Conservation (phyloP, 2,329 filamentous ascomycete species). For the Aspergillus amoenus region DNA sequence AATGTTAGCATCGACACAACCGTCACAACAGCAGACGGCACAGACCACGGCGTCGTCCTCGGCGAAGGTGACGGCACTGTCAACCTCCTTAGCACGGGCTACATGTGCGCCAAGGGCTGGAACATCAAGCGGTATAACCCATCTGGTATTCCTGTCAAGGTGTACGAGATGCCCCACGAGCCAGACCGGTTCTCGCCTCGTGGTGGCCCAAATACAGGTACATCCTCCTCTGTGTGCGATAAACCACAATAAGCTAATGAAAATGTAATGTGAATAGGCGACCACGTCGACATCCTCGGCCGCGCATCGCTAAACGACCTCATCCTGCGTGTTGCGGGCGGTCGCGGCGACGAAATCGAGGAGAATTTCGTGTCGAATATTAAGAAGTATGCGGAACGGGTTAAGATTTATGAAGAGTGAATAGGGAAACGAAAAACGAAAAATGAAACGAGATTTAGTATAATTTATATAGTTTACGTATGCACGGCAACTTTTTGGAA, state of each 20-base stretch:
- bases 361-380: conserved; percentile 81
- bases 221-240: conserved; percentile 15
- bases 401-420: conserved; percentile 74
- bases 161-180: conserved; percentile 95
- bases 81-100: conserved; percentile 84
- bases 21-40: conserved; percentile 43
- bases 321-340: conserved; percentile 81
- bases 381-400: conserved; percentile 74
- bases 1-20: conserved; percentile 55
- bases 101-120: conserved; percentile 98
- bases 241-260: not conserved
- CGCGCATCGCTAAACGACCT: conserved; percentile 87
- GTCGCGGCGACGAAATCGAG: conserved; percentile 75
- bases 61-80: conserved; percentile 97
- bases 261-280: conserved; percentile 50
- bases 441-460: conserved; percentile 37
- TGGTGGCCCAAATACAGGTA: conserved; percentile 64
- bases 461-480: not conserved
- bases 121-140: conserved; percentile 92
- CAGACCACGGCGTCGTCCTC: conserved; percentile 89
- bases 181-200: conserved; percentile 88
- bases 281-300: conserved; percentile 95
- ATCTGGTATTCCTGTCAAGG: conserved; percentile 73
- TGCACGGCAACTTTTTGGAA: not conserved
- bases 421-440: not conserved